phyloP scores from a whole-genome alignment of 148 eudicot species.

The Chenopodium berlandieri region DNA sequence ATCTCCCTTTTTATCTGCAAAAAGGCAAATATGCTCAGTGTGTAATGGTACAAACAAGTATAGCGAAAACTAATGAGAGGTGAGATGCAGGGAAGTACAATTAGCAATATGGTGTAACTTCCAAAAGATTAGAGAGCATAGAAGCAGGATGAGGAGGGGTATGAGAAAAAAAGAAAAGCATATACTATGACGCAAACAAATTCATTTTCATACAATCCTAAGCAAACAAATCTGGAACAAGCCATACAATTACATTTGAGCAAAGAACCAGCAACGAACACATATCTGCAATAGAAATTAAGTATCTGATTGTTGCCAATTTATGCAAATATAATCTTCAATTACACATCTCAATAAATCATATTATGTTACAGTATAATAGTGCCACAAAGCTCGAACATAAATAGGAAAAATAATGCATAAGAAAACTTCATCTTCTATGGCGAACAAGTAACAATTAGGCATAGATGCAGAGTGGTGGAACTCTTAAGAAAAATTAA shows the following conservation, averaged over 20 bases:
- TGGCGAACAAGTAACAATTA: not conserved
- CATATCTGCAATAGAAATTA: not conserved
- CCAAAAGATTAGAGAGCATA: not conserved
- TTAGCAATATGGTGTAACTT: not conserved
- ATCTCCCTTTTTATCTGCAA: constrained; percentile 96
- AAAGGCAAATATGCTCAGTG: constrained; percentile 11
- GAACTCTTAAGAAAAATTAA: not conserved
- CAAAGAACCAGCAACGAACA: not conserved
- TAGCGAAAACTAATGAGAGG: not conserved
- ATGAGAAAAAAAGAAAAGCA: not conserved
- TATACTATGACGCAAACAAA: not conserved
- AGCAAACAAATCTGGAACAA: not conserved
- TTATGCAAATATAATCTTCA: not conserved
- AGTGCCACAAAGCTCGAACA: not conserved
- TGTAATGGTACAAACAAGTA: not conserved
- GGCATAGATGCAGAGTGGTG: not conserved
- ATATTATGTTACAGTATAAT: not conserved
- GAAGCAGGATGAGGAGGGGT: not conserved
- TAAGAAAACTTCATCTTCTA: not conserved
- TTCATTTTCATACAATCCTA: not conserved
- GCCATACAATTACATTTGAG: not conserved
- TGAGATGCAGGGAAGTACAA: not conserved
- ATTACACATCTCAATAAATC: not conserved
- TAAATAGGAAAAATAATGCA: not conserved
- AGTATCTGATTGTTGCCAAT: not conserved